Evolutionary conservation across 2,329 filamentous ascomycete genomes (phyloP).

Genomic region (Colletotrichum acutatum): DNA sequence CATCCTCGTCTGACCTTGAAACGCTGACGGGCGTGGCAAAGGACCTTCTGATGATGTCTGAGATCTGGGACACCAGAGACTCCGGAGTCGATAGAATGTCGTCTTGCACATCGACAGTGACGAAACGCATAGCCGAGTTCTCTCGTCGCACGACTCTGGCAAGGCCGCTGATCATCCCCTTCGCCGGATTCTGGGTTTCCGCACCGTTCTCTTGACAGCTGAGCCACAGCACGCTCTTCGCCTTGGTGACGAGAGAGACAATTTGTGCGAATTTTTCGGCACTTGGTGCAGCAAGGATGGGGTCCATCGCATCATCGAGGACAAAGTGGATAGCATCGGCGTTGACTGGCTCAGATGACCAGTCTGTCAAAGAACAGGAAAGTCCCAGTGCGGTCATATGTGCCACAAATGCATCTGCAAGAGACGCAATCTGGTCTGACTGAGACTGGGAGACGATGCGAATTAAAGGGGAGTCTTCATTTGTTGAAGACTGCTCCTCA

Average conservation of each 20-base stretch:
- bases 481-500: background rate
- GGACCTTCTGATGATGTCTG: background rate
- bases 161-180: conserved; percentile 37
- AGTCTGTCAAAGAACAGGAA: background rate
- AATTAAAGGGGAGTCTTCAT: background rate
- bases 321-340: background rate
- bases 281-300: background rate
- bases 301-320: background rate
- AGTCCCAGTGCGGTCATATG: background rate
- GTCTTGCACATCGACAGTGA: conserved; percentile 37
- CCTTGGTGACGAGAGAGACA: background rate
- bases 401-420: background rate
- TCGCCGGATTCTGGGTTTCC: background rate
- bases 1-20: background rate
- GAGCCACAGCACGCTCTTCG: conserved; percentile 12
- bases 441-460: background rate
- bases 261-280: background rate
- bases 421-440: background rate
- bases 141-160: conserved; percentile 39
- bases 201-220: conserved; percentile 1
- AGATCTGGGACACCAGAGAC: background rate
- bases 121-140: conserved; percentile 34
- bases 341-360: background rate
- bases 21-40: background rate
- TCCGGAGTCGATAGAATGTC: background rate